Conservation (phyloP, 768 basidiomycete genomes). For the Candolleomyces eurysporus region DNA sequence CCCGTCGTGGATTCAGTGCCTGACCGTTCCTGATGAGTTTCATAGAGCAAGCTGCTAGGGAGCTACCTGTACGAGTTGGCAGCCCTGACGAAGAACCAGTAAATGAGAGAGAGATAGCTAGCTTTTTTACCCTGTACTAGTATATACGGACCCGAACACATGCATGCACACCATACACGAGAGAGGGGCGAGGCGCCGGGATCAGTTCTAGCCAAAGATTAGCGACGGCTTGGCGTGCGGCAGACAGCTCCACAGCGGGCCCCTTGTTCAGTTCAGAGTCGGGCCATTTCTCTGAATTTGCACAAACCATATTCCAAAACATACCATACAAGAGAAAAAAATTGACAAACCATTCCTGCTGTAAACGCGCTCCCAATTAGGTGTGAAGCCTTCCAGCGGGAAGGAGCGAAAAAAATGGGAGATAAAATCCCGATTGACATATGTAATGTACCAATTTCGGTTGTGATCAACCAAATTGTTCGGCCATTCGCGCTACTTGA, state of each 20-base stretch:
- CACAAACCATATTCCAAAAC: no score
- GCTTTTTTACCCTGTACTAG: neutral
- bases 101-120: neutral
- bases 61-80: slow-evolving; percentile 79
- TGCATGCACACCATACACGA: neutral
- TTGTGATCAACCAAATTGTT: neutral
- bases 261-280: no score
- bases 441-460: neutral
- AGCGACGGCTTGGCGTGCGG: no score
- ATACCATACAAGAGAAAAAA: no score
- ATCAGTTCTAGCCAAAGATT: no score
- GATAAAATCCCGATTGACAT: neutral
- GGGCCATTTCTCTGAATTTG: no score
- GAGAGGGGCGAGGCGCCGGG: neutral
- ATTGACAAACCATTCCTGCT: no score
- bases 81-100: slow-evolving; percentile 18
- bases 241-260: no score
- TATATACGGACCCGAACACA: neutral
- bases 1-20: neutral
- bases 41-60: slow-evolving; percentile 71
- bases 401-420: neutral
- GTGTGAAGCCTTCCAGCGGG: no score
- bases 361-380: no score
- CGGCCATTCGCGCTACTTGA: neutral
- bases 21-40: neutral